These are phyloP conservation scores for Rhodotorula sp. DNA, from an alignment of 1,284 basidiomycete genomes.

Conservation along the genomic window DNA sequence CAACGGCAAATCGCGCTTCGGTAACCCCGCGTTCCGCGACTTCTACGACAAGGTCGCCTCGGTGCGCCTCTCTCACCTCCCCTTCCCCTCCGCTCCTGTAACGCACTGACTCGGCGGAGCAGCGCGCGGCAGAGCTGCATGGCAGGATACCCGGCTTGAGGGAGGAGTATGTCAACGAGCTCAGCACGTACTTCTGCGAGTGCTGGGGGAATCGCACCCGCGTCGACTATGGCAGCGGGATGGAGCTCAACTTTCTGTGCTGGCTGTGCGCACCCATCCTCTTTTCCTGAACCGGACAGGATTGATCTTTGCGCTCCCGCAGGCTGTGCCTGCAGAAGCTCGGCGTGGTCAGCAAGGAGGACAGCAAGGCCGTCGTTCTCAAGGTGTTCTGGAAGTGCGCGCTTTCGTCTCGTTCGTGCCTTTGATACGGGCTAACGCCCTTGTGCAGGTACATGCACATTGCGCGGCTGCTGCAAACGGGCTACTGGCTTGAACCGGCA, in stretches of 20 bases:
- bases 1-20: conserved; percentile 89
- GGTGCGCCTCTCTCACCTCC: conserved; percentile 55
- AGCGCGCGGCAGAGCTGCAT: conserved; percentile 56
- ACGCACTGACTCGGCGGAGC: neutral
- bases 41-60: conserved; percentile 82
- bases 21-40: conserved; percentile 91
- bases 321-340: conserved; percentile 81
- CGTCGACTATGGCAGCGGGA: conserved; percentile 98
- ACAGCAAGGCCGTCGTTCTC: conserved; percentile 77
- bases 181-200: conserved; percentile 79
- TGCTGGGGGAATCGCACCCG: conserved; percentile 88
- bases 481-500: conserved; percentile 97
- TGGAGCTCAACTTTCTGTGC: conserved; percentile 97
- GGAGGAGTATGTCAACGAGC: conserved; percentile 63
- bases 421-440: neutral
- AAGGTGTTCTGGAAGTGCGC: conserved; percentile 84
- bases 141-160: conserved; percentile 62
- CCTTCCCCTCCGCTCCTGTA: neutral
- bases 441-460: conserved; percentile 73
- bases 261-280: conserved; percentile 83
- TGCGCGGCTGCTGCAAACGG: conserved; percentile 87
- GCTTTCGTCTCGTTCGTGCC: rapidly evolving
- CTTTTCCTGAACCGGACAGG: neutral
- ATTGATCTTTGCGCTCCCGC: neutral
- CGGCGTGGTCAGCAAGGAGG: conserved; percentile 65